Conservation (phyloP, 192 early-diverging fungal genomes). For the Linnemannia exigua region DNA sequence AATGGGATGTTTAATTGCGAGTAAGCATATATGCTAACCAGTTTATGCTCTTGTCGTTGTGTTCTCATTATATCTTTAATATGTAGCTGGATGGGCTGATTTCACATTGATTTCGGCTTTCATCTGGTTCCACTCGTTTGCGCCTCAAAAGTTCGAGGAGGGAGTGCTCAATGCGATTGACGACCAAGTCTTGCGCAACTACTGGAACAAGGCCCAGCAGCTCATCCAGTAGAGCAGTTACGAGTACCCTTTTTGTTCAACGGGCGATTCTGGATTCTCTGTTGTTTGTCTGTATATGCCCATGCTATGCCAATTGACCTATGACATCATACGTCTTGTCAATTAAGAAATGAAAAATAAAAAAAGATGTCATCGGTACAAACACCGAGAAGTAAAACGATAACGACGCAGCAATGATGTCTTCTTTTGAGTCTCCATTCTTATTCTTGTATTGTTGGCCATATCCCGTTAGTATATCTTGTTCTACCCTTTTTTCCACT, state of each 20-base stretch:
- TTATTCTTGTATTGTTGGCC: background rate
- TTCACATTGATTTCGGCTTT: conserved; percentile 42
- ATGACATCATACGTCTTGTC: too few relatives aligned
- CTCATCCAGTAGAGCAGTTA: conserved; percentile 16
- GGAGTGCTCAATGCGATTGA: conserved; percentile 27
- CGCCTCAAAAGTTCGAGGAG: conserved; percentile 47
- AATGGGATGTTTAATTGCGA: background rate
- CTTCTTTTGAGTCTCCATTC: background rate
- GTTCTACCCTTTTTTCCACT: background rate
- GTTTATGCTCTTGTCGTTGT: too few relatives aligned
- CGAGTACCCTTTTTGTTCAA: background rate
- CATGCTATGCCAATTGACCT: too few relatives aligned
- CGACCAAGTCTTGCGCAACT: conserved; percentile 39
- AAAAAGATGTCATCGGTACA: too few relatives aligned
- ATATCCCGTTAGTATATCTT: background rate
- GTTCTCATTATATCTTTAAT: background rate
- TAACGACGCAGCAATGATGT: background rate
- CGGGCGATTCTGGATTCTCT: too few relatives aligned
- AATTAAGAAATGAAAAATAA: too few relatives aligned
- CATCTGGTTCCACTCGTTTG: conserved; percentile 25
- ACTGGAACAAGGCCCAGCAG: conserved; percentile 48
- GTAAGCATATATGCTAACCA: background rate
- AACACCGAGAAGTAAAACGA: too few relatives aligned
- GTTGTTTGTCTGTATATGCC: too few relatives aligned
- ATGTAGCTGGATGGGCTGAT: conserved; percentile 56